These are phyloP conservation scores for Claviceps humidiphila DNA, from an alignment of 2,329 filamentous ascomycete species.

Conservation along the genomic window DNA sequence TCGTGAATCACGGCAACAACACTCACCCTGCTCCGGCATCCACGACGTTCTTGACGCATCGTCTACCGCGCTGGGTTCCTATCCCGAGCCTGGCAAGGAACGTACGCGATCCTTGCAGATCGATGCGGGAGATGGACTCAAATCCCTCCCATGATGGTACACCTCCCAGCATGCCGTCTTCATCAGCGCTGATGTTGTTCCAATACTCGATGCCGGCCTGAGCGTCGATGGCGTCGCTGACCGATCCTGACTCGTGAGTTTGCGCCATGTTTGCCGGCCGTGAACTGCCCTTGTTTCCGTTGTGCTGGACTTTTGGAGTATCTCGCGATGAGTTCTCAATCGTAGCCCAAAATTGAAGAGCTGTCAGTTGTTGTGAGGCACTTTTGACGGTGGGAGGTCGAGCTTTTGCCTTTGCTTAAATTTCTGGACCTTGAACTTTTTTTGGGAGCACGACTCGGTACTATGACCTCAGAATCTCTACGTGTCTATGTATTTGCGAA, in stretches of 20 bases:
- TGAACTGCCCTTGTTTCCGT: background rate
- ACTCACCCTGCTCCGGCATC: conserved; percentile 27
- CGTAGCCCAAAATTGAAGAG: too few relatives aligned
- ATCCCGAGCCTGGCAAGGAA: conserved; percentile 55
- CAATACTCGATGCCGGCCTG: conserved; percentile 24
- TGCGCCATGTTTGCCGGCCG: background rate
- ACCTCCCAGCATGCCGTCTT: conserved; percentile 72
- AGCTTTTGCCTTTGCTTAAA: too few relatives aligned
- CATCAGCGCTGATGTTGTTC: conserved; percentile 29
- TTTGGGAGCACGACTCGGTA: too few relatives aligned
- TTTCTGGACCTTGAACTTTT: too few relatives aligned
- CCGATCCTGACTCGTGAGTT: background rate
- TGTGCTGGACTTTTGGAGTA: too few relatives aligned
- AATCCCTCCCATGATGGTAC: conserved; percentile 19
- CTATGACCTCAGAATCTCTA: too few relatives aligned
- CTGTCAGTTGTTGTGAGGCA: too few relatives aligned
- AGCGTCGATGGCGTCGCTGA: background rate
- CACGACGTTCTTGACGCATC: conserved; percentile 16
- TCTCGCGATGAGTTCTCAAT: too few relatives aligned
- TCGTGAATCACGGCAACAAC: background rate
- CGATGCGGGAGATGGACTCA: conserved; percentile 40
- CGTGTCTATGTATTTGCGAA: too few relatives aligned
- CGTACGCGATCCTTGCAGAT: conserved; percentile 54
- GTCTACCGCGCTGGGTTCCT: conserved; percentile 20
- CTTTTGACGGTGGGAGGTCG: too few relatives aligned